Evolutionary conservation across 805 yeast genomes (phyloP), one percentile per base, ranked within the genome.

Genomic region (Spathaspora sp.): DNA sequence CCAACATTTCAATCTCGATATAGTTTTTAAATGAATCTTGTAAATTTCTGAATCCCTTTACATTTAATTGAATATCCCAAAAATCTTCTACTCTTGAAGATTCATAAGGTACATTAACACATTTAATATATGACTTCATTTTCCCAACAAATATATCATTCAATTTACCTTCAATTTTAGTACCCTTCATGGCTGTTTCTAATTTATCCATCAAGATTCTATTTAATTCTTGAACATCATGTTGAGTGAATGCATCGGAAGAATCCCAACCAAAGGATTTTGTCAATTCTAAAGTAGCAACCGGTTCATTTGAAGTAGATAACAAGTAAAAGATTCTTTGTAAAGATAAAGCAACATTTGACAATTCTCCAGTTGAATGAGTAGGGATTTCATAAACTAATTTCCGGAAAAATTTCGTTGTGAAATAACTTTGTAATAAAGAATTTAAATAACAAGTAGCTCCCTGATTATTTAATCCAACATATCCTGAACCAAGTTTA

Each of bases 361-460:
- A 54, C 23, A 43, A 49, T 76, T 77, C 46, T 5, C 53, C 44
- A 32, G 47, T 53, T 16, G 56, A 49, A 28, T 29, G 50, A 0
- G 97, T 87, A 1, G 98, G 98, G 50, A 94, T 92, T 60, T 85
- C 85, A 64, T 89, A 93, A 2, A 94, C 98, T 51, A 91, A 81
- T 60, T 83, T 83, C 55, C 97, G 79, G 70, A 94, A 94, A 29
- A 75, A 73, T 56, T 83, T 83, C 0, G 99, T 94, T 63, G 89
- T 89, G 66, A 78, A 94, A 59, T 94, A 87, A 10, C 97, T 88
- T 67, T 94, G 99, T 49, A 94, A 69, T 53, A 94, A 76, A 0
- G 98, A 93, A 66, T 94, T 94, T 64, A 94, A 79, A 69, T 94
- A 94, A 67, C 99, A 94, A 0, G 99, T 94, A 1, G 99, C 99